These are phyloP conservation scores for Sporormia fimetaria DNA, from an alignment of 495 filamentous ascomycete genomes.

Conservation along the genomic window DNA sequence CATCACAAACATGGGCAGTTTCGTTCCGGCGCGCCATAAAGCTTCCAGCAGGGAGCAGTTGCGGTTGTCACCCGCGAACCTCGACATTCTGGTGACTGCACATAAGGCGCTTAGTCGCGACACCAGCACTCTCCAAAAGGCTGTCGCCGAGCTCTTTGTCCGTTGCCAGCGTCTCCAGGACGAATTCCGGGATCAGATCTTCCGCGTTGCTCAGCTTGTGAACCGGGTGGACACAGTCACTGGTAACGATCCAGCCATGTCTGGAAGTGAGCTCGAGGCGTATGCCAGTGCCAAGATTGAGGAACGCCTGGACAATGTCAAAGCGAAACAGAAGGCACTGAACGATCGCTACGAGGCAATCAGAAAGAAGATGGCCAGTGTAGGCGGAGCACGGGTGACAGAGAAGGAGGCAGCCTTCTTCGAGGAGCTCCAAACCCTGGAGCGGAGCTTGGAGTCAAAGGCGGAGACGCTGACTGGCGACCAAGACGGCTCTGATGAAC, in stretches of 20 bases:
- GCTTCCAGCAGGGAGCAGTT: conserved; percentile 56
- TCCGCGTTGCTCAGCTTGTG: conserved; percentile 54
- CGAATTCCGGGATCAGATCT: conserved; percentile 63
- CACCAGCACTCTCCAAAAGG: conserved; percentile 57
- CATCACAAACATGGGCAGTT: conserved; percentile 48
- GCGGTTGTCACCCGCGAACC: conserved; percentile 59
- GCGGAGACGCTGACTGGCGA: conserved; percentile 9
- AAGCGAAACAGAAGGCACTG: conserved; percentile 48
- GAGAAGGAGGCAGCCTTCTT: conserved; percentile 27
- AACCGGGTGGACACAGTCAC: conserved; percentile 53
- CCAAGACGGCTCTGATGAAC: conserved; percentile 7
- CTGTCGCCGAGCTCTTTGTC: conserved; percentile 72
- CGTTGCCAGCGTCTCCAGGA: conserved; percentile 59
- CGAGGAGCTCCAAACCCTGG: conserved; percentile 30
- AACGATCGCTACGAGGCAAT: conserved; percentile 53
- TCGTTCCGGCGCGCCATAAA: conserved; percentile 48
- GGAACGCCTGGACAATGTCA: conserved; percentile 47
- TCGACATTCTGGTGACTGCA: conserved; percentile 62
- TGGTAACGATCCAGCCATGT: conserved; percentile 37
- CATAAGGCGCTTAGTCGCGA: conserved; percentile 65
- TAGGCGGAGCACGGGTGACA: conserved; percentile 54
- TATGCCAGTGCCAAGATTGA: conserved; percentile 45
- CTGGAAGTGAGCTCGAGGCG: conserved; percentile 38
- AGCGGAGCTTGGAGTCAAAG: conserved; percentile 35
- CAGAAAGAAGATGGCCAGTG: conserved; percentile 46